A percentile compares a stretch with the other conserved stretches of the same genome.
Evolutionary conservation across 108 stramenopile genomes (phyloP).

Genomic region (Nitzschia palea): DNA sequence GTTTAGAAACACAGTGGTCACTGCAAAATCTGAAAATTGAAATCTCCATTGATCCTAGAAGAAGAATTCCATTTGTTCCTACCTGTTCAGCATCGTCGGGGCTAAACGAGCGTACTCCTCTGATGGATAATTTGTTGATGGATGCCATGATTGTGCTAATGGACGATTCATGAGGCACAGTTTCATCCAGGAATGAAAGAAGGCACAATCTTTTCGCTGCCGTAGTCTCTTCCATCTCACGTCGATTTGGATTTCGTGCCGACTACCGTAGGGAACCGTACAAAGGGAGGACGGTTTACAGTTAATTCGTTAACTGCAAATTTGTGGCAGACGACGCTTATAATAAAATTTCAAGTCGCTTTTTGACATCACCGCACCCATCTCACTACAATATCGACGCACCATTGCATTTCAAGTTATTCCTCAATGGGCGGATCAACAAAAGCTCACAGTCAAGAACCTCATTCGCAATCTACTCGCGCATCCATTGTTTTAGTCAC

Average conservation of each 20-base stretch:
- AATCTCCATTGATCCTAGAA: not conserved
- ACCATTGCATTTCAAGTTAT: slow-evolving; percentile 30
- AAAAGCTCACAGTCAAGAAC: slow-evolving; percentile 35
- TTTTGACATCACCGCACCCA: slow-evolving; percentile 61
- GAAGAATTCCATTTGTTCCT: not conserved
- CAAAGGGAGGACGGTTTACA: too few relatives aligned
- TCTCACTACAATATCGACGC: slow-evolving; percentile 26
- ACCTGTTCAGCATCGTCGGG: slow-evolving; percentile 95
- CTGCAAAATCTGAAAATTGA: not conserved
- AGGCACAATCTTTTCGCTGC: too few relatives aligned
- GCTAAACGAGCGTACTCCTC: slow-evolving; percentile 95
- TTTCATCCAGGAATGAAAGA: too few relatives aligned
- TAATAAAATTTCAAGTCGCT: too few relatives aligned
- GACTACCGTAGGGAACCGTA: too few relatives aligned
- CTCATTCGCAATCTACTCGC: slow-evolving; percentile 24
- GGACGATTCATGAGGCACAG: too few relatives aligned
- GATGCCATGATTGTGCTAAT: slow-evolving; percentile 88
- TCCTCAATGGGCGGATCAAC: slow-evolving; percentile 21
- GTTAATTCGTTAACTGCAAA: too few relatives aligned
- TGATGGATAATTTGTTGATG: slow-evolving; percentile 92
- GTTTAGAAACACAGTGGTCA: not conserved
- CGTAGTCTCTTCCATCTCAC: too few relatives aligned
- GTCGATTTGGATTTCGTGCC: too few relatives aligned
- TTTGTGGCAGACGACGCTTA: too few relatives aligned
- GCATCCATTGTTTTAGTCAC: slow-evolving; percentile 43